These are phyloP conservation scores for Euryodendron excelsum DNA, from an alignment of 148 eudicot genomes.

Conservation along the genomic window DNA sequence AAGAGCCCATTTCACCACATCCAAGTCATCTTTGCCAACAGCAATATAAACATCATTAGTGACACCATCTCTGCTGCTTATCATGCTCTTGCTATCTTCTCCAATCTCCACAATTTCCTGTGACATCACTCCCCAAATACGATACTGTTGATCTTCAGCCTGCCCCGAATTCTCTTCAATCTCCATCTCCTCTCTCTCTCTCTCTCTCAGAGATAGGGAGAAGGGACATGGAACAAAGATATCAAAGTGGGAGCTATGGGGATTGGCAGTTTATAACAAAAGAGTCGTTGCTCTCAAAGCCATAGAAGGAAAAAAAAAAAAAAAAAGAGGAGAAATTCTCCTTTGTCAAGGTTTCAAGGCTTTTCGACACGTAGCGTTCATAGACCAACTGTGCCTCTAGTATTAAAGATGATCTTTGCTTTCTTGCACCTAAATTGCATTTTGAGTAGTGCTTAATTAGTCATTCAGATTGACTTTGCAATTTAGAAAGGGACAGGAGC, in stretches of 20 bases:
- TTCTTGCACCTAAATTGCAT: too few species aligned
- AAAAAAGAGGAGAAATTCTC: neutral
- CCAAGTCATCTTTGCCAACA: slow-evolving; percentile 59
- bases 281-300: slow-evolving; percentile 32
- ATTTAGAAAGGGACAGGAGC: too few species aligned
- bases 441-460: too few species aligned
- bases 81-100: slow-evolving; percentile 24
- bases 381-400: too few species aligned
- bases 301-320: neutral
- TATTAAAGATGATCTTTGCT: too few species aligned
- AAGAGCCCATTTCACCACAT: slow-evolving; percentile 58
- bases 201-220: neutral
- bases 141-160: neutral
- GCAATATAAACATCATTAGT: slow-evolving; percentile 52
- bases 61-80: slow-evolving; percentile 13
- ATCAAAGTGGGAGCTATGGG: slow-evolving; percentile 12
- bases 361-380: too few species aligned
- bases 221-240: neutral
- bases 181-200: slow-evolving; percentile 1
- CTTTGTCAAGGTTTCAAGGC: too few species aligned
- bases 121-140: slow-evolving; percentile 18
- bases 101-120: slow-evolving; percentile 54
- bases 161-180: slow-evolving; percentile 11
- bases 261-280: too few species aligned
- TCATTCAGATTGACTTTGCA: too few species aligned